Percentiles rank a stretch among this genome's conserved stretches.
Conservation (phyloP, 139 green algal genomes). For the Chlorella sp. region DNA sequence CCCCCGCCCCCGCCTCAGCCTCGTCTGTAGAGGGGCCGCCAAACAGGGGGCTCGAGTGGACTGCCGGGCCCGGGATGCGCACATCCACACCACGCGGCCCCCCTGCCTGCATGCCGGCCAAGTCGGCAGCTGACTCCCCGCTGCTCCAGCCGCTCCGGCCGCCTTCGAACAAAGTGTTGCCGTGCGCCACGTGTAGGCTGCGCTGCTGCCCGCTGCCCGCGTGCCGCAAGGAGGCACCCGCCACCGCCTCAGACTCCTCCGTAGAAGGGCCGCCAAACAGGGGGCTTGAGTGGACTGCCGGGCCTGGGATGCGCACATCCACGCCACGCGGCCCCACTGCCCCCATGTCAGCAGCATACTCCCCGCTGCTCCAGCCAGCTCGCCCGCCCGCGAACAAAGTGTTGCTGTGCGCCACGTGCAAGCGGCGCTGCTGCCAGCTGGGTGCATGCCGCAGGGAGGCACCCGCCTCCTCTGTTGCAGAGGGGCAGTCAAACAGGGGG, state of each 20-base stretch:
- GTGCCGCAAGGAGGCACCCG: background rate
- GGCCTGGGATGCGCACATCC: background rate
- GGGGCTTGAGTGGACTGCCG: too few species aligned
- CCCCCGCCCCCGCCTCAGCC: background rate
- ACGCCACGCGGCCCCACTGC: background rate
- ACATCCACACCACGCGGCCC: background rate
- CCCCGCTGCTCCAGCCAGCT: background rate
- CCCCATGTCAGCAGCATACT: background rate
- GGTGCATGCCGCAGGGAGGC: background rate
- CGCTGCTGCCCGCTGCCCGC: conserved; percentile 11
- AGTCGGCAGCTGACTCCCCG: background rate
- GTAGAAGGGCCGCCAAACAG: background rate
- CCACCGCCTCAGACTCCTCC: background rate
- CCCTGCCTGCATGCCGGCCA: conserved; percentile 7
- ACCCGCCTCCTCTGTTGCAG: background rate
- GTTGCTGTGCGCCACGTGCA: conserved; percentile 28
- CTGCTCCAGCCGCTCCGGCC: background rate
- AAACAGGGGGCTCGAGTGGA: too few species aligned
- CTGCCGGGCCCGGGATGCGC: background rate
- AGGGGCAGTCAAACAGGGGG: too few species aligned
- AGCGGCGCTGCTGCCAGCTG: conserved; percentile 19
- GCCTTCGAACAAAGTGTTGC: conserved; percentile 10
- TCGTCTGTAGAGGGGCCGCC: background rate
- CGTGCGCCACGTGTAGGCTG: conserved; percentile 16
- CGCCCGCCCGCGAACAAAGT: background rate